Base-by-base conservation (phyloP, 768 basidiomycete genomes). In the Zangia roseola region DNA sequence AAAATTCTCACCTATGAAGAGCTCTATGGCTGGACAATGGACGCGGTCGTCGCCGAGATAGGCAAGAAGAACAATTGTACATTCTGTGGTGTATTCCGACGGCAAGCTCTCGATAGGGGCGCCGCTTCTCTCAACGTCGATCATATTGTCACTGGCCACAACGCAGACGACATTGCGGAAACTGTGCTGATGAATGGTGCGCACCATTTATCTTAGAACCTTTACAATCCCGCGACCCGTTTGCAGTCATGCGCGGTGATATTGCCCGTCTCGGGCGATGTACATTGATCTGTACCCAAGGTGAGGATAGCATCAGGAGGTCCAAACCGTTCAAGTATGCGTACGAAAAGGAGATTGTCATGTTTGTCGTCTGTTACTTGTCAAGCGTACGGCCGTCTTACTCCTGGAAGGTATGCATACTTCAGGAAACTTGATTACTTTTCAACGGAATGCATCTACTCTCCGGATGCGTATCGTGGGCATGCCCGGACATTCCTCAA, bases 271-370 rank as follows among this genome's bases (percentile, higher is more conserved):
- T 99, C 12, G 91, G 91, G 4, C 79, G 97, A 43, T 98, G 97
- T 69, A 98, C 95, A 1, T 76, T 84, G 33, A 94, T 99, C 52
- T 95, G 92, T 50, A 99, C 97, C 0, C 85, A 93, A 65, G 93
- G 93, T 34, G 95, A 97, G 65, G 93, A 97, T 61, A 94, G 93
- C 2, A 97, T 98, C 66, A 91, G 85, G 67, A 81, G 97, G 48
- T 94, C 91, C 41, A 99, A 99, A 71, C 97, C 97, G n/a, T 98
- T 99, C 79, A 98, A 97, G 66, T 99, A 98, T 63, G 88, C 93
- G 0, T 98, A 98, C 60, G 97, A 99, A 74, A 99, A 99, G 71
- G 97, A 99, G 72, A 98, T 99, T 26, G 97, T 99, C 54, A 98
- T 99, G 97, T 92, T 57, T 54, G 81, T 69, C 35, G 17, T 40